These are phyloP conservation scores for Rhodotorula kratochvilovae DNA, from an alignment of 768 basidiomycete species.

Conservation along the genomic window DNA sequence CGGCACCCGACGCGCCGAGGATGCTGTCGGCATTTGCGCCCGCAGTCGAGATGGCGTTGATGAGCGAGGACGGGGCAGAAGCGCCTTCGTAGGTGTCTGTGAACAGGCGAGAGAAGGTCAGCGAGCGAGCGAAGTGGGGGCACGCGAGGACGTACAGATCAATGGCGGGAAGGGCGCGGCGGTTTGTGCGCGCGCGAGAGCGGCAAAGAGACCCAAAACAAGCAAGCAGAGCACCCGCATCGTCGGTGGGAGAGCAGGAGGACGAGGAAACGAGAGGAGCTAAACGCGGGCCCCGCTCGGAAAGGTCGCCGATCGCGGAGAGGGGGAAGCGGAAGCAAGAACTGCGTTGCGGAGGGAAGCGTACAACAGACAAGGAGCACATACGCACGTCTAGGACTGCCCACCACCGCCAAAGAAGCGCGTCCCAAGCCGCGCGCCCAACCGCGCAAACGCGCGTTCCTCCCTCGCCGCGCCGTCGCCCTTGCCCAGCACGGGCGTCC, in stretches of 20 bases:
- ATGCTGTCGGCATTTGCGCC: slow-evolving; percentile 8
- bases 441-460: slow-evolving; percentile 26
- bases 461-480: background rate
- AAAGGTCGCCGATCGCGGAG: background rate
- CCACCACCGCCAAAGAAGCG: slow-evolving; percentile 19
- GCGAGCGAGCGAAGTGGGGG: background rate
- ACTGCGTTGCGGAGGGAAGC: background rate
- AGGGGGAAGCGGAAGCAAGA: background rate
- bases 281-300: background rate
- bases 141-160: background rate
- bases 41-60: slow-evolving; percentile 23
- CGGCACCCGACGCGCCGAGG: background rate
- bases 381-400: background rate
- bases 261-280: background rate
- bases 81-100: slow-evolving; percentile 21
- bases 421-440: slow-evolving; percentile 25
- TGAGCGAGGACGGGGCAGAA: slow-evolving; percentile 15
- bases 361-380: background rate
- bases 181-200: background rate
- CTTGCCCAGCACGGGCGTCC: slow-evolving; percentile 2
- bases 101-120: background rate
- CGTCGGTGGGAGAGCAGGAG: background rate
- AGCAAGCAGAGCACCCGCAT: background rate
- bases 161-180: background rate
- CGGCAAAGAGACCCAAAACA: background rate